Conservation (phyloP, 1,284 basidiomycete species). For the Sanghuangporus sanghuang region DNA sequence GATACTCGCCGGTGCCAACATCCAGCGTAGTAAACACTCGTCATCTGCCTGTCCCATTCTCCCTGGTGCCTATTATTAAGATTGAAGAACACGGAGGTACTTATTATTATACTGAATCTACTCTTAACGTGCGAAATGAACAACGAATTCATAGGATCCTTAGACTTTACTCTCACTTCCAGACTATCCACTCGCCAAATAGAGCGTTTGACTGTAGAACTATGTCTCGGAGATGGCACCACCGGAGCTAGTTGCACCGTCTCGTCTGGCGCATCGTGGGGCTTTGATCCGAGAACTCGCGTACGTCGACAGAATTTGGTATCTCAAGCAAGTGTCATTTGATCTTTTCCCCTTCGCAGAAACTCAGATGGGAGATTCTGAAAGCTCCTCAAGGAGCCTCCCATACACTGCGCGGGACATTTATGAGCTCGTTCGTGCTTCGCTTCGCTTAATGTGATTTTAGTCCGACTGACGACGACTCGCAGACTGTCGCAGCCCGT, state of each 20-base stretch:
- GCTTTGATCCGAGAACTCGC: conserved; percentile 66
- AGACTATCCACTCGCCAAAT: conserved; percentile 59
- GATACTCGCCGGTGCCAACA: conserved; percentile 45
- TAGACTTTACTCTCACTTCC: conserved; percentile 69
- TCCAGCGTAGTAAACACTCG: conserved; percentile 26
- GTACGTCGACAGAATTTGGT: conserved; percentile 31
- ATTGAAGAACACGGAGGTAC: conserved; percentile 62
- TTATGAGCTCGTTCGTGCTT: conserved; percentile 53
- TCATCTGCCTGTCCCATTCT: conserved; percentile 59
- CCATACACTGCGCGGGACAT: conserved; percentile 75
- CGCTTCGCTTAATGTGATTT: background rate
- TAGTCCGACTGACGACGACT: background rate
- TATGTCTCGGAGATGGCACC: conserved; percentile 70
- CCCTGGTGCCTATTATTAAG: conserved; percentile 55
- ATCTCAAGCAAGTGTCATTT: background rate
- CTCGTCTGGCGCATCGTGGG: conserved; percentile 70
- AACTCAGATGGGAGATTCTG: conserved; percentile 72
- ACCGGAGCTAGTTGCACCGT: conserved; percentile 60
- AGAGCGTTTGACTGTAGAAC: conserved; percentile 66
- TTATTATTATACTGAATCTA: conserved; percentile 19
- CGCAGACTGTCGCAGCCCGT: conserved; percentile 36
- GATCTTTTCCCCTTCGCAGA: conserved; percentile 31
- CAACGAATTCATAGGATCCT: conserved; percentile 43
- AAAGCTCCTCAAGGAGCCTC: conserved; percentile 64
- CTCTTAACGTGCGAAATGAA: background rate